Base-by-base conservation (phyloP, 768 basidiomycete species). In the Crassisporium funariophilum region DNA sequence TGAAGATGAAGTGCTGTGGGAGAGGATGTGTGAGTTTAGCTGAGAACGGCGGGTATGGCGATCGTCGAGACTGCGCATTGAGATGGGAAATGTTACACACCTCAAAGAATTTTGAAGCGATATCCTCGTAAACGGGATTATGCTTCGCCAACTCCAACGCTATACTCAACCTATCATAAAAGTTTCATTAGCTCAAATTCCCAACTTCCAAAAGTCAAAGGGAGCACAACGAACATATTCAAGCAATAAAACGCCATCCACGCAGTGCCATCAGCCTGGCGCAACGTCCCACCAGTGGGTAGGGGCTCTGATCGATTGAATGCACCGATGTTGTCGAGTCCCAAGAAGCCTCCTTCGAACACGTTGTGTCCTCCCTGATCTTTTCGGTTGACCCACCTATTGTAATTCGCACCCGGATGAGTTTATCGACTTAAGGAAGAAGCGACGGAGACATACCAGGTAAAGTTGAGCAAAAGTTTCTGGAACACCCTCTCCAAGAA, bases 181-280 rank as follows among this genome's bases (percentile, higher is more conserved):
- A 23, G 40, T 46, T 51, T 52, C 15, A 27, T 41, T 31, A 45
- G 24, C 29, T 19, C n/a, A 12, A 19, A 12, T 16, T 17, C 12
- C 15, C 7, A n/a, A 21, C 33, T 10, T 23, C 11, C 8, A 22
- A 40, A 21, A 7, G 10, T 49, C 25, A 22, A 10, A 31, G 5
- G 29, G n/a, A 41, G 34, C 27, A 24, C 7, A 21, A 57, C 82
- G 56, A 50, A 91, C 97, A 98, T 98, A 61, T 97, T 97, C 47
- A 98, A 69, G 56, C 87, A 93, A 68, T 95, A 99, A 73, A 98
- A 99, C 23, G 94, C 97, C 97, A 99, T 99, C 97, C 97, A 99
- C 0, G 95, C 92, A 5, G 97, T 99, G 7, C 95, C 95, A 63
- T 99, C 97, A 6, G 97, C 94, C 70, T 99, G 97, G 44, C 95